These are phyloP conservation scores for Chaetomium globosum DNA, from an alignment of 2,329 filamentous ascomycete species.

Conservation along the genomic window DNA sequence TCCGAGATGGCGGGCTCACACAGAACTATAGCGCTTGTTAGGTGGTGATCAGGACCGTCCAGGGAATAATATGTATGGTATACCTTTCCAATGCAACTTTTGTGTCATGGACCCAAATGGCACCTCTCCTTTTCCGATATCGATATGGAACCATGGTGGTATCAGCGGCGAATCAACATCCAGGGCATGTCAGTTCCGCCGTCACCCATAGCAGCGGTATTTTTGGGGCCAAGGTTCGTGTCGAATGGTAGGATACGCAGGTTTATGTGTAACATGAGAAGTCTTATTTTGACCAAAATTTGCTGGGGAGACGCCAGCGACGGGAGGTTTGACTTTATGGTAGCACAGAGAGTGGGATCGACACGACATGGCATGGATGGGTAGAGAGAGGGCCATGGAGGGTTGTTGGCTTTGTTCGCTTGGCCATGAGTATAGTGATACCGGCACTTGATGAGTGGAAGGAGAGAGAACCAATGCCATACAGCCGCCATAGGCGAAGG, in stretches of 20 bases:
- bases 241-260: background rate
- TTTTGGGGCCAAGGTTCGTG: background rate
- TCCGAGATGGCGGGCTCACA: background rate
- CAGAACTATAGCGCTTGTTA: background rate
- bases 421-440: background rate
- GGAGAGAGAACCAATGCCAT: background rate
- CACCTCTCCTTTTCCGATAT: background rate
- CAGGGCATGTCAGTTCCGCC: background rate
- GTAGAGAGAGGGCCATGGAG: too few relatives aligned
- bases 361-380: too few relatives aligned
- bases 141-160: background rate
- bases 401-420: background rate
- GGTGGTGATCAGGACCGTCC: background rate
- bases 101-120: background rate
- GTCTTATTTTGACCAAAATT: background rate
- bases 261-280: conserved; percentile 5
- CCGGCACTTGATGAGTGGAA: background rate
- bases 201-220: background rate
- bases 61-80: background rate
- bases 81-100: background rate
- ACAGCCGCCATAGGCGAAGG: conserved; percentile 4
- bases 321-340: background rate
- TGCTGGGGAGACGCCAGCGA: background rate
- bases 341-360: conserved; percentile 7
- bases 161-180: background rate